Evolutionary conservation across 2,329 filamentous ascomycete species (phyloP), one percentile per base, ranked within the genome.

Genomic region (Aspergillus pseudoterreus): DNA sequence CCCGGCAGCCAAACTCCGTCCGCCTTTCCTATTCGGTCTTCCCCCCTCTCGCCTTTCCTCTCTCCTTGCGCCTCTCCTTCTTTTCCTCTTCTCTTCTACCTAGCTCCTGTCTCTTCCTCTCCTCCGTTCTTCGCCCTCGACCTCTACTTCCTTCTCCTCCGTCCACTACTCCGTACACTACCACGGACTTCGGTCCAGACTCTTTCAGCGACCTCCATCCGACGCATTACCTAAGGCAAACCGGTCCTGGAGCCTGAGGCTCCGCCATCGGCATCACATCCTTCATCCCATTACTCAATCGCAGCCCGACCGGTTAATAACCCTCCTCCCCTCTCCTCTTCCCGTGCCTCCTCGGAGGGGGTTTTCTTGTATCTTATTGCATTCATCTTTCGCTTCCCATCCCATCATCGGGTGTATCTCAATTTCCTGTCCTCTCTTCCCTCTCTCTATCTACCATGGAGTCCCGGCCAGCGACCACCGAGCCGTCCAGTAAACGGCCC

Each of bases 401-500:
- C 30, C 24, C 27, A 22, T 6, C 30, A 11, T 30, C 9, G 27
- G 27, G 27, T 30, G 27, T 32, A 14, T 47, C 24, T 17, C 49
- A 15, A 49, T 24, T 19, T 46, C 19, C 43, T 47, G 43, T 44
- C 45, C 17, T 15, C 24, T 47, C 17, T 17, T 11, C 43, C 45
- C 17, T 15, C 24, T 47, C 17, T 17, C 17, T 45, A 24, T 21
- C n/a, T n/a, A 22, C 3, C 30, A 72, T 71, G 69, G 70, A 71
- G 47, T 63, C 66, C 50, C 60, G 62, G 56, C 57, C 63, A 30
- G 61, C 64, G 46, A 57, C 68, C 53, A 70, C 68, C 54, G 71
- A 74, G 54, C 58, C 66, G 52, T 67, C 72, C 19, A 67, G 66
- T 55, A 77, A 77, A 64, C 71, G 75, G 47, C 72, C 75, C 39